Conservation (phyloP, 2,329 filamentous ascomycete genomes). For the Fusarium sp. region DNA sequence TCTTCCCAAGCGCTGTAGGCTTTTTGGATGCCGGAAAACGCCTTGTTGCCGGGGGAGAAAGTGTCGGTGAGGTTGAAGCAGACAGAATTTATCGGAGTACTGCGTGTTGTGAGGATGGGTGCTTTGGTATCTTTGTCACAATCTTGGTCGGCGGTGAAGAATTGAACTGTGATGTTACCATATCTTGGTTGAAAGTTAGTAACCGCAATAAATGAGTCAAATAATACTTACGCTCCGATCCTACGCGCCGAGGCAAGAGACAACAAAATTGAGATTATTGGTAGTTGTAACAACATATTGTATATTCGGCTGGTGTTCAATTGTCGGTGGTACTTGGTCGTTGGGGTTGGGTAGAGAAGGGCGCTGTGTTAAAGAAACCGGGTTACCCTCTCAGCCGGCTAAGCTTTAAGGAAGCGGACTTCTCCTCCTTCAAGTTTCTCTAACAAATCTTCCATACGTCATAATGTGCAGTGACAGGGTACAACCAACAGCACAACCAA, state of each 20-base stretch:
- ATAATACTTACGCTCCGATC: neutral
- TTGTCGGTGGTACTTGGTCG: neutral
- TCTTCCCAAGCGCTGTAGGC: neutral
- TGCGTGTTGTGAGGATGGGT: neutral
- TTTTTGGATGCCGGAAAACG: neutral
- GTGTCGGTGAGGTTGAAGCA: neutral
- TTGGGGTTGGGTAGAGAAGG: too few relatives aligned
- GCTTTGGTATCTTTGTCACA: neutral
- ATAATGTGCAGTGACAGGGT: neutral
- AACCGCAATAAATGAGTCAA: too few relatives aligned
- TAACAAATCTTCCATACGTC: neutral
- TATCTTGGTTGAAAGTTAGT: neutral
- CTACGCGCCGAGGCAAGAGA: neutral
- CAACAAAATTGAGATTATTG: fast-evolving
- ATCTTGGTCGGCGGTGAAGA: neutral
- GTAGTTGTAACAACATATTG: neutral
- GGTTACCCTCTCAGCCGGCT: too few relatives aligned
- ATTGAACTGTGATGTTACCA: neutral
- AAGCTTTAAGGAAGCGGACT: too few relatives aligned
- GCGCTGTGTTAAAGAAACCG: too few relatives aligned
- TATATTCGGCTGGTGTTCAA: fast-evolving
- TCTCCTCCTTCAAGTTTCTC: fast-evolving
- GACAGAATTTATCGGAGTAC: fast-evolving
- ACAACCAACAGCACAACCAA: neutral
- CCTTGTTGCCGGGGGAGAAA: neutral